Evolutionary conservation across 768 basidiomycete species (phyloP).

Genomic region (Boletus sp.): DNA sequence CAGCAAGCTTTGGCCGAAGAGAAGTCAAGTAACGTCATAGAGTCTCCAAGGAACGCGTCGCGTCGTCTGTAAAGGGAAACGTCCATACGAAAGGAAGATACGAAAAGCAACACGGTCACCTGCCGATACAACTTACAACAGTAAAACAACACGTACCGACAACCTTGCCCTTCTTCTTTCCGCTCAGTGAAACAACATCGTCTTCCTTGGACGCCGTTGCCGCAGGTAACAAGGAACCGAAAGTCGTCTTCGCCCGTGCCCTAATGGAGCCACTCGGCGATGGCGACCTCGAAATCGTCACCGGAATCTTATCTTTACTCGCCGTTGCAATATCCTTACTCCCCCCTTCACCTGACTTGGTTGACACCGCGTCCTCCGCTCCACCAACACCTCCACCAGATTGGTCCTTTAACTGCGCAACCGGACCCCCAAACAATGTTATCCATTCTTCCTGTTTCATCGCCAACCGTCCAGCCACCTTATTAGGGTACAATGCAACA

Average conservation of each 20-base stretch:
- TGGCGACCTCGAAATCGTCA: slow-evolving; percentile 28
- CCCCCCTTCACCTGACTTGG: slow-evolving; percentile 28
- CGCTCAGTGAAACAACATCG: slow-evolving; percentile 52
- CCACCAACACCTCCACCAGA: neutral
- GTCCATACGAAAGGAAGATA: neutral
- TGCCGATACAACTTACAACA: neutral
- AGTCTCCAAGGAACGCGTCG: slow-evolving; percentile 76
- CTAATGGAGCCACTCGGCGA: slow-evolving; percentile 42
- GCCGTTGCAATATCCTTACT: slow-evolving; percentile 14
- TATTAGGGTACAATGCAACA: slow-evolving; percentile 81
- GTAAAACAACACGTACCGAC: slow-evolving; percentile 31
- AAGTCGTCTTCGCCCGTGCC: slow-evolving; percentile 50
- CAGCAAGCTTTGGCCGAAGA: slow-evolving; percentile 79
- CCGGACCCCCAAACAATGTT: slow-evolving; percentile 76
- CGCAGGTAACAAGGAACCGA: slow-evolving; percentile 46
- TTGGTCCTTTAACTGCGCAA: slow-evolving; percentile 14
- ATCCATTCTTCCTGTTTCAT: slow-evolving; percentile 74
- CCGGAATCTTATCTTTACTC: slow-evolving; percentile 23
- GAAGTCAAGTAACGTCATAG: slow-evolving; percentile 87
- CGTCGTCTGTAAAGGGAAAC: slow-evolving; percentile 43
- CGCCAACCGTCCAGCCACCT: slow-evolving; percentile 73
- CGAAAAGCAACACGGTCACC: neutral
- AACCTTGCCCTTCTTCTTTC: slow-evolving; percentile 33
- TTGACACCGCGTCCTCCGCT: slow-evolving; percentile 27
- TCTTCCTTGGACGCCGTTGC: slow-evolving; percentile 51